Conservation (phyloP, 257 asterid genomes). For the Salvia hispanica region DNA sequence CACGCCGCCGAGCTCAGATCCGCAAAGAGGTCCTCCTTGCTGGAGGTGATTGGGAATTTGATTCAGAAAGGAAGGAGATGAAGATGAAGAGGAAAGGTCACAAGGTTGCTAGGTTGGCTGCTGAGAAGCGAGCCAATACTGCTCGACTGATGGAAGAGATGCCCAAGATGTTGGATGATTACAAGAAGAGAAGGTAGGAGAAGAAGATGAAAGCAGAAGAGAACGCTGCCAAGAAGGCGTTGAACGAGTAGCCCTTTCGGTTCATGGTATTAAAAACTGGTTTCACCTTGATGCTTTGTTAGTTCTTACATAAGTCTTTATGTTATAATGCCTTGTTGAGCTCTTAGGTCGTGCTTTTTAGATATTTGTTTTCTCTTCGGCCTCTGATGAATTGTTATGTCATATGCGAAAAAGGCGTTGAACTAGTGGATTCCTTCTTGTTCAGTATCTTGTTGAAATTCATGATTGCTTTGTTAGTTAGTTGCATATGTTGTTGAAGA, state of each 20-base stretch:
- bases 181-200: constrained; percentile 83
- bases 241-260: constrained; percentile 44
- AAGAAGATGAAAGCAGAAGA: constrained; percentile 90
- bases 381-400: background rate
- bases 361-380: background rate
- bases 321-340: background rate
- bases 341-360: background rate
- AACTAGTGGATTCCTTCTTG: constrained; percentile 39
- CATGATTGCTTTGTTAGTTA: background rate
- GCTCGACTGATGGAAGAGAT: constrained; percentile 62
- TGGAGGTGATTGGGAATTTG: constrained; percentile 81
- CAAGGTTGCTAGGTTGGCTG: constrained; percentile 80
- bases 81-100: constrained; percentile 80
- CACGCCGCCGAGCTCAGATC: constrained; percentile 73
- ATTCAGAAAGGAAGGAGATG: constrained; percentile 90
- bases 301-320: background rate
- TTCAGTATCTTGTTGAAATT: background rate
- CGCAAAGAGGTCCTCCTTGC: constrained; percentile 88
- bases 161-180: constrained; percentile 83
- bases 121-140: constrained; percentile 79
- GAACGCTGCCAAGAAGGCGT: constrained; percentile 70
- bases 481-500: background rate
- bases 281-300: constrained; percentile 7
- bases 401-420: constrained; percentile 54
- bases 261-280: constrained; percentile 13